A percentile compares a stretch with the other conserved stretches of the same genome.
These are phyloP conservation scores for Gynandropsis gynandra DNA, from an alignment of 345 rosid species.

Conservation along the genomic window DNA sequence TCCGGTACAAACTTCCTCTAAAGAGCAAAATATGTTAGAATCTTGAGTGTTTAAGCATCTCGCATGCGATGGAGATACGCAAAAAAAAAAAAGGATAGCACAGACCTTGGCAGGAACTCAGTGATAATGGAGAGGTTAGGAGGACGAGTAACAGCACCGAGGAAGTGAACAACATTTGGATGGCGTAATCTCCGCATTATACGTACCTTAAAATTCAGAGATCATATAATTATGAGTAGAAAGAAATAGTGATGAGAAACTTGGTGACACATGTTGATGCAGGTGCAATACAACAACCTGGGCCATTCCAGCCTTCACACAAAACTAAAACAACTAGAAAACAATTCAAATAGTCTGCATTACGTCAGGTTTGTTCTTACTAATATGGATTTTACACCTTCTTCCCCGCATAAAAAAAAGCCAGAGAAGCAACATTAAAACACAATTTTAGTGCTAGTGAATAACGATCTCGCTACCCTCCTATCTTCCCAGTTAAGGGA, in stretches of 20 bases:
- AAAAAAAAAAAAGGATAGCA: slow-evolving; percentile 8
- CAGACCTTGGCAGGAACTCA: slow-evolving; percentile 94
- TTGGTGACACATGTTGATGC: background rate
- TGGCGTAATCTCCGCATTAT: slow-evolving; percentile 98
- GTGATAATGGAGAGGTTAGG: slow-evolving; percentile 94
- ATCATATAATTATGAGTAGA: background rate
- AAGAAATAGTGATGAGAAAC: slow-evolving; percentile 14
- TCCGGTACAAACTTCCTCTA: slow-evolving; percentile 95
- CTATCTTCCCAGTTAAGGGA: slow-evolving; percentile 6
- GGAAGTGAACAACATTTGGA: slow-evolving; percentile 95
- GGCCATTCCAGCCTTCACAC: background rate
- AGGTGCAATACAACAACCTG: slow-evolving; percentile 12
- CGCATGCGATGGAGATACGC: slow-evolving; percentile 7
- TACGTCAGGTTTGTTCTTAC: background rate
- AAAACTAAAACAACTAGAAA: too few relatives aligned
- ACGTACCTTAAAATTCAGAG: slow-evolving; percentile 50
- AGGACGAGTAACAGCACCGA: slow-evolving; percentile 99
- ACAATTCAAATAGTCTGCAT: too few relatives aligned
- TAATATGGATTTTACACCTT: slow-evolving; percentile 4
- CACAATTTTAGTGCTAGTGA: slow-evolving; percentile 2
- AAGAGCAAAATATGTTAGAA: slow-evolving; percentile 18
- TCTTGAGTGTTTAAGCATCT: slow-evolving; percentile 14
- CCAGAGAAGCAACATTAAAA: slow-evolving; percentile 2
- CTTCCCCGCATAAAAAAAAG: background rate
- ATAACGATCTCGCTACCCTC: background rate